A percentile compares a stretch with the other conserved stretches of the same genome.
These are phyloP conservation scores for Aspergillus hiratsukae DNA, from an alignment of 2,329 filamentous ascomycete genomes.

Conservation along the genomic window DNA sequence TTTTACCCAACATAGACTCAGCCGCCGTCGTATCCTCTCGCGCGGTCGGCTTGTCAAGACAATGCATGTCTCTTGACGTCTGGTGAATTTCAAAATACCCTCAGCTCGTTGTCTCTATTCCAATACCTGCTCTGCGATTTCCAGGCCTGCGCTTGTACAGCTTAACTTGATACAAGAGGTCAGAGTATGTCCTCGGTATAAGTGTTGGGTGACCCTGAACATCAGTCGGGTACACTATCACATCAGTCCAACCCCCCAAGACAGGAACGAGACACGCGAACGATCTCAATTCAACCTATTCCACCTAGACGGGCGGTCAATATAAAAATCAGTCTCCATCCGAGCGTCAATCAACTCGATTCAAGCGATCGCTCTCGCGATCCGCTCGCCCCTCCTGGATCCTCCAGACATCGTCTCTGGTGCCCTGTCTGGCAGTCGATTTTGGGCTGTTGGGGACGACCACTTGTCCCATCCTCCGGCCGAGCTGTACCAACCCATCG, in stretches of 20 bases:
- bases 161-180: neutral
- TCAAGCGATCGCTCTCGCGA: slow-evolving; percentile 27
- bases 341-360: too few species aligned
- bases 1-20: neutral
- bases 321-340: neutral
- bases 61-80: neutral
- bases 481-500: slow-evolving; percentile 37
- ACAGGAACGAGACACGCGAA: neutral
- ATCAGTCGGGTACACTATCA: neutral
- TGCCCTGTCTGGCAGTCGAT: slow-evolving; percentile 44
- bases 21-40: neutral
- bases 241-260: neutral
- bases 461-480: slow-evolving; percentile 39
- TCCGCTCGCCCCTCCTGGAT: slow-evolving; percentile 48
- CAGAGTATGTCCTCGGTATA: neutral
- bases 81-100: neutral
- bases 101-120: neutral
- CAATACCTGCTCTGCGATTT: neutral
- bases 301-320: too few species aligned
- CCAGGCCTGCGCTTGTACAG: neutral
- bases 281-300: neutral
- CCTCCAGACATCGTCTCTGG: slow-evolving; percentile 41
- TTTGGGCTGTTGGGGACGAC: slow-evolving; percentile 42
- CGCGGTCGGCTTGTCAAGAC: neutral
- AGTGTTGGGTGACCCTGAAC: neutral